A percentile compares a stretch with the other conserved stretches of the same genome.
Conservation (phyloP, 179 eudicot genomes). For the Carnegiea gigantea region DNA sequence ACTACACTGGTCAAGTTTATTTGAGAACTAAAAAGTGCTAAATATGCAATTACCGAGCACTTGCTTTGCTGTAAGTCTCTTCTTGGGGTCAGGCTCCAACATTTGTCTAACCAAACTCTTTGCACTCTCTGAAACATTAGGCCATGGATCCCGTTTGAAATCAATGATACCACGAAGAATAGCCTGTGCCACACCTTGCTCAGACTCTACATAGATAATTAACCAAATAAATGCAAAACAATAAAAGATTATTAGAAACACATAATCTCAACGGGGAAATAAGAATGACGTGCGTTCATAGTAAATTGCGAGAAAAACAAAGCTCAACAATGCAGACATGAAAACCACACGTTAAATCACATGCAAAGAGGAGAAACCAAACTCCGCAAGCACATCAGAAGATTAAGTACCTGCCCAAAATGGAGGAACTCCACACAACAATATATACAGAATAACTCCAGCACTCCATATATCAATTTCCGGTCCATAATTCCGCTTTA, state of each 20-base stretch:
- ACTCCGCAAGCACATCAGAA: conserved; percentile 4
- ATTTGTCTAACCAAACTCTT: conserved; percentile 82
- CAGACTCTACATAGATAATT: conserved; percentile 61
- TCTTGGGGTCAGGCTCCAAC: conserved; percentile 93
- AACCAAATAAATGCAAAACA: conserved; percentile 6
- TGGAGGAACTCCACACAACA: conserved; percentile 96
- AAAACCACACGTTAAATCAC: background rate
- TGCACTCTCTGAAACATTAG: conserved; percentile 83
- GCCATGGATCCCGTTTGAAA: conserved; percentile 95
- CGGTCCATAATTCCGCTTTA: conserved; percentile 87
- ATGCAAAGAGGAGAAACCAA: conserved; percentile 2
- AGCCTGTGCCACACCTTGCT: conserved; percentile 97
- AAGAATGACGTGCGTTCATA: background rate
- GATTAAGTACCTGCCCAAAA: conserved; percentile 85
- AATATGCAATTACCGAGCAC: conserved; percentile 63
- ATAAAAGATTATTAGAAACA: background rate
- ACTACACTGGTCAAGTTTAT: background rate
- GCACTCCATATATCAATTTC: conserved; percentile 99
- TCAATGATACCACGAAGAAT: conserved; percentile 81
- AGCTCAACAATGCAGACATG: background rate
- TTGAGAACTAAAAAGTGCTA: conserved; percentile 3
- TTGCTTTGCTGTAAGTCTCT: conserved; percentile 83
- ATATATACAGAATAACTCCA: conserved; percentile 88
- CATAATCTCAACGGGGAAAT: background rate
- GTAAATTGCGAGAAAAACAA: background rate